A percentile compares a stretch with the other conserved stretches of the same genome.
Evolutionary conservation across 108 stramenopile genomes (phyloP).

Genomic region (Thalassiosira profunda): DNA sequence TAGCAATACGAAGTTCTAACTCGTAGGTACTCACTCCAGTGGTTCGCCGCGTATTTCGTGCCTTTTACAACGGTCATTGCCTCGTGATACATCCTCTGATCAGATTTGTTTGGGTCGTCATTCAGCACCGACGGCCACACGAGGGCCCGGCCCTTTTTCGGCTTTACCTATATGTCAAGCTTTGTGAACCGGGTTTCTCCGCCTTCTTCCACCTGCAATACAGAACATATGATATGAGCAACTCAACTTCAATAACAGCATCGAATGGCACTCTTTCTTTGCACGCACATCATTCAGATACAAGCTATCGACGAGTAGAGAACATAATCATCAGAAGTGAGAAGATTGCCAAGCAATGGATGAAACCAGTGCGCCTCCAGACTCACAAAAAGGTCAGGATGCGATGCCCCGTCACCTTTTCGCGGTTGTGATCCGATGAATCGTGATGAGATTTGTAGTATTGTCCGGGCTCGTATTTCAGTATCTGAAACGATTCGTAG

Average conservation of each 20-base stretch:
- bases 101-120: slow-evolving; percentile 52
- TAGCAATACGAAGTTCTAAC: not conserved
- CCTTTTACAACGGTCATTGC: slow-evolving; percentile 58
- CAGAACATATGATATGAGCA: too few relatives aligned
- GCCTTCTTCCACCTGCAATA: too few relatives aligned
- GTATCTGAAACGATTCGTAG: slow-evolving; percentile 71
- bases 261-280: too few relatives aligned
- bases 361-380: too few relatives aligned
- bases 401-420: slow-evolving; percentile 52
- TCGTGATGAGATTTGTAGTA: slow-evolving; percentile 60
- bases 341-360: too few relatives aligned
- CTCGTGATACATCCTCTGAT: slow-evolving; percentile 54
- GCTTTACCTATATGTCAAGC: slow-evolving; percentile 36
- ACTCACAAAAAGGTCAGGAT: slow-evolving; percentile 75
- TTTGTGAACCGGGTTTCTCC: slow-evolving; percentile 63
- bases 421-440: slow-evolving; percentile 26
- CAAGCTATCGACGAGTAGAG: too few relatives aligned
- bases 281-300: slow-evolving; percentile 70
- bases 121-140: slow-evolving; percentile 60
- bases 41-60: slow-evolving; percentile 61
- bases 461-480: slow-evolving; percentile 58
- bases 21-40: slow-evolving; percentile 48
- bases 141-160: slow-evolving; percentile 50
- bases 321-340: too few relatives aligned
- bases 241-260: slow-evolving; percentile 78